Percentiles rank a stretch among this genome's conserved stretches.
phyloP scores from a whole-genome alignment of 495 filamentous ascomycete genomes.

The Penicillium ochrochloron region DNA sequence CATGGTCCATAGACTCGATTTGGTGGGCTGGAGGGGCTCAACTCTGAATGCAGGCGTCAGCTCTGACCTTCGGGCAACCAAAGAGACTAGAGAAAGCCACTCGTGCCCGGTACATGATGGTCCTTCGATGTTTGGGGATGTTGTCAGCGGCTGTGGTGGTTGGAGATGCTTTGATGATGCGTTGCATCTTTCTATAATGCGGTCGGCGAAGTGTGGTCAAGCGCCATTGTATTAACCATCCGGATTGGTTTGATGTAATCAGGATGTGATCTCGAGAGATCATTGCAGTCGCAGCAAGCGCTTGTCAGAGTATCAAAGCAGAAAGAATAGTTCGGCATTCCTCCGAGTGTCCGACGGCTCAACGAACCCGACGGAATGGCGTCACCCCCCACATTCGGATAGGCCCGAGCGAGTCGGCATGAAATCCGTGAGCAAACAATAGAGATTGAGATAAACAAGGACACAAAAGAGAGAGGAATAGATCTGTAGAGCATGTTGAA shows the following conservation, averaged over 20 bases:
- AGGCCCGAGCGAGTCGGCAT: conserved; percentile 14
- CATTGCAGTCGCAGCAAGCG: neutral
- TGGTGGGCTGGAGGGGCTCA: neutral
- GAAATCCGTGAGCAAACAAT: conserved; percentile 1
- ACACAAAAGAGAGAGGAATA: neutral
- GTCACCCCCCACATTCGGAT: conserved; percentile 22
- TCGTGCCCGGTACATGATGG: neutral
- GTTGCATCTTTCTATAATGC: neutral
- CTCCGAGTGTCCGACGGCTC: conserved; percentile 12
- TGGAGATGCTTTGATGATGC: conserved; percentile 5
- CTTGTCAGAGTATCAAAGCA: neutral
- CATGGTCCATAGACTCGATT: neutral
- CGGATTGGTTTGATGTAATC: neutral
- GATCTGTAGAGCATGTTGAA: neutral
- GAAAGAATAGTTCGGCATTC: neutral
- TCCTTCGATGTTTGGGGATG: neutral
- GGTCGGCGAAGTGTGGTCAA: neutral
- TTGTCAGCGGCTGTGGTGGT: conserved; percentile 12
- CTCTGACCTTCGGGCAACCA: neutral
- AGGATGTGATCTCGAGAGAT: neutral
- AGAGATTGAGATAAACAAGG: neutral
- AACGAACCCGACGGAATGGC: conserved; percentile 20
- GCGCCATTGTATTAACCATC: neutral
- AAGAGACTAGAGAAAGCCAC: neutral
- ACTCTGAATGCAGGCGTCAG: conserved; percentile 4